Evolutionary conservation across 2,329 filamentous ascomycete genomes (phyloP).

Genomic region (Diaporthe aspalathi): DNA sequence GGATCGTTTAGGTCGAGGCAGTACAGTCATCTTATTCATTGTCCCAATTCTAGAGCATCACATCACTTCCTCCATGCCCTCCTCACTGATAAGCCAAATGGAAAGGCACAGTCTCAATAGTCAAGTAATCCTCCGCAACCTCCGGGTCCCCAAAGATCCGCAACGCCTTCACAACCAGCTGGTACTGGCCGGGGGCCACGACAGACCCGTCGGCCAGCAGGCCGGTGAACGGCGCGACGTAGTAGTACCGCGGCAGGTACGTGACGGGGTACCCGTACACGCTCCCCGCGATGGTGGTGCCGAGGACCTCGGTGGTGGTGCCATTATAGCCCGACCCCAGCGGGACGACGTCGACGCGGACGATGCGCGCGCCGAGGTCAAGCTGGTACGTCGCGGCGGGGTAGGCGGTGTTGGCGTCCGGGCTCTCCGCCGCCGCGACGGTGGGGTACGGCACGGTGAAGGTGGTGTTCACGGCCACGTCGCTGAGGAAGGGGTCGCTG

Average conservation of each 20-base stretch:
- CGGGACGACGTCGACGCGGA: slow-evolving; percentile 44
- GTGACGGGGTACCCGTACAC: slow-evolving; percentile 41
- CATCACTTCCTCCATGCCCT: not conserved
- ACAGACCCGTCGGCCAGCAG: slow-evolving; percentile 42
- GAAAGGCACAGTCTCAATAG: slow-evolving; percentile 28
- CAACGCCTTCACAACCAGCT: slow-evolving; percentile 43
- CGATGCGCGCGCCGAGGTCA: slow-evolving; percentile 39
- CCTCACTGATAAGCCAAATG: slow-evolving; percentile 22
- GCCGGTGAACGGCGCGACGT: slow-evolving; percentile 41
- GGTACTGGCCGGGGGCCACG: slow-evolving; percentile 44
- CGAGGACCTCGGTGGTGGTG: slow-evolving; percentile 40
- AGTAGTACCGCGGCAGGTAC: slow-evolving; percentile 34
- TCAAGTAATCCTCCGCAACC: slow-evolving; percentile 44
- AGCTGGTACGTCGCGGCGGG: slow-evolving; percentile 22
- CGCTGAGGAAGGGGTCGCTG: not conserved
- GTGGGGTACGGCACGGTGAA: slow-evolving; percentile 44
- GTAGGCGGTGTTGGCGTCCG: slow-evolving; percentile 10
- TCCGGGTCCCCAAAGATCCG: slow-evolving; percentile 44
- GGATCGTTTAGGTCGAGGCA: not conserved
- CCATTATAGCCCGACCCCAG: slow-evolving; percentile 33
- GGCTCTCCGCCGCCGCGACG: not conserved
- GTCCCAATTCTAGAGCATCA: not conserved
- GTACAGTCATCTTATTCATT: not conserved
- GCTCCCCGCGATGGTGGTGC: slow-evolving; percentile 42
- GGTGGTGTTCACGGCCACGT: slow-evolving; percentile 41